phyloP scores from a whole-genome alignment of 768 basidiomycete species.

The Pleurotus eryngii region DNA sequence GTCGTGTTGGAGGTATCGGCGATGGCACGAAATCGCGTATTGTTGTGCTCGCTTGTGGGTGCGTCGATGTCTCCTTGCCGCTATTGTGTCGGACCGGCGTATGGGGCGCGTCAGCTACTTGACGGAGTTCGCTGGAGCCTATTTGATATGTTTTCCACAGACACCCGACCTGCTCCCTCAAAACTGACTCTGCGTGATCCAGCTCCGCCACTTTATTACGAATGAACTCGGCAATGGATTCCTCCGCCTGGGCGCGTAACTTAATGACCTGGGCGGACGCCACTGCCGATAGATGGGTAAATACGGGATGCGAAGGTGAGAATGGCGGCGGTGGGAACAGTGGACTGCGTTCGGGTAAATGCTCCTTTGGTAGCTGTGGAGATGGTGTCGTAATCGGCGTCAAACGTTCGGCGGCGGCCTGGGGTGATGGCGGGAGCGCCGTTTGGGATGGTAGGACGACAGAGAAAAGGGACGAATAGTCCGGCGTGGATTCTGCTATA shows the following conservation, averaged over 20 bases:
- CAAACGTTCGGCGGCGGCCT: constrained; percentile 14
- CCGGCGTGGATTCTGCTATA: constrained; percentile 34
- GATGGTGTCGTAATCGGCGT: constrained; percentile 14
- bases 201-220: constrained; percentile 54
- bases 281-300: constrained; percentile 57
- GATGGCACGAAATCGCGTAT: constrained; percentile 59
- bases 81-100: constrained; percentile 12
- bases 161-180: constrained; percentile 55
- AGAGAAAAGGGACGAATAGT: constrained; percentile 44
- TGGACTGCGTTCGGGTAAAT: constrained; percentile 53
- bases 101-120: constrained; percentile 21
- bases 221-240: constrained; percentile 49
- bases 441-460: constrained; percentile 36
- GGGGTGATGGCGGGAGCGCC: constrained; percentile 16
- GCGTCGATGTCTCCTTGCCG: constrained; percentile 21
- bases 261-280: constrained; percentile 54
- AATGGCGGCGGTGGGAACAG: constrained; percentile 77
- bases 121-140: constrained; percentile 41
- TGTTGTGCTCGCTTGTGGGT: constrained; percentile 27
- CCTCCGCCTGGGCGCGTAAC: constrained; percentile 55
- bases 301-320: constrained; percentile 70
- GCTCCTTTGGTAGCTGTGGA: constrained; percentile 27
- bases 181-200: constrained; percentile 47
- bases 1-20: constrained; percentile 34
- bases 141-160: constrained; percentile 62